Base-by-base conservation (phyloP, 352 stramenopile species). In the Globisporangium okanoganense region DNA sequence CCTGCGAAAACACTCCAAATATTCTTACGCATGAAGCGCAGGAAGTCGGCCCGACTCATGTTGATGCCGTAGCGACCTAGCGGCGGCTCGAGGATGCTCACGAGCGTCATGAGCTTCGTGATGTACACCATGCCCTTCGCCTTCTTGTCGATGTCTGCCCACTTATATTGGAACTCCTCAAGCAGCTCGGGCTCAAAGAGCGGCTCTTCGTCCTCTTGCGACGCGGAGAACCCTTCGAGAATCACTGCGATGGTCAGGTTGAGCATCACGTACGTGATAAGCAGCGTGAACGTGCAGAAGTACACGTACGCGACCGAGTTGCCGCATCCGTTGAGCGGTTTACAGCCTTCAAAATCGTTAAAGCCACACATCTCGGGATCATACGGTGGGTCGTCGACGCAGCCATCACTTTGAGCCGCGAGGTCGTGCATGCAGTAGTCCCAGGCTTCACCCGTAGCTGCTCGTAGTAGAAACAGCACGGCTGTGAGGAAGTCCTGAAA, bases 231-330 rank as follows among this genome's bases (percentile, higher is more conserved):
- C 47, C 87, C 87, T 53, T 98, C 90, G 12, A 98, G 81, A 54
- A 98, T 96, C 29, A 98, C 87, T 29, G 88, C 93, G 29, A 98
- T 97, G 48, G 96, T 98, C 51, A 98, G 73, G 61, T 98, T 98
- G 24, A 98, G 78, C 70, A 97, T 90, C 13, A 98, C 81, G 60
- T 95, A 98, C 13, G 83, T 97, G 35, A 98, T 79, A n/a, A 98
- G 75, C 56, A 98, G 60, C 14, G 88, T 97, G 62, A 98, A 98
- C 5, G 75, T 61, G 62, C 79, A 89, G 60, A 91, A 91, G 66
- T 94, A 96, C 0, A 66, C 56, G 58, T 76, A 93, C 8, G 86
- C 72, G 33, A 83, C 56, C 18, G 71, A 61, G 52, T 72, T 91
- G 13, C 85, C 83, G 58, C 92, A 97, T 5, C 88, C 90, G 62